Evolutionary conservation across 106 monocot genomes (phyloP).

Genomic region (Posidonia australis): DNA sequence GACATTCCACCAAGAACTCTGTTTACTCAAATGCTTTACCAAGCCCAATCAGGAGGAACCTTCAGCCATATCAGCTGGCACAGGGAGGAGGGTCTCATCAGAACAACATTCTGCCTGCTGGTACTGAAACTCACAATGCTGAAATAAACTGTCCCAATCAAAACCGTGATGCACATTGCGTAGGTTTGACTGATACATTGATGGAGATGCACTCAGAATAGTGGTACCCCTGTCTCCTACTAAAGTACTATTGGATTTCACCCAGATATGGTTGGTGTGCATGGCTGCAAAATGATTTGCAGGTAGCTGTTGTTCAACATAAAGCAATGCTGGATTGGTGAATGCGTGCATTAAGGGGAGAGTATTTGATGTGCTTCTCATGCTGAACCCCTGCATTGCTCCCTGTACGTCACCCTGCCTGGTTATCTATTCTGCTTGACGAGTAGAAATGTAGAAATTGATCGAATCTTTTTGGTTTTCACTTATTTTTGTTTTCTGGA

Average conservation of each 20-base stretch:
- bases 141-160: conserved; percentile 19
- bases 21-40: conserved; percentile 73
- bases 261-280: neutral
- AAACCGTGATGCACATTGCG: conserved; percentile 3
- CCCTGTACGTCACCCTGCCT: neutral
- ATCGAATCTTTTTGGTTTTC: neutral
- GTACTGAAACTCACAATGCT: conserved; percentile 1
- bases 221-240: neutral
- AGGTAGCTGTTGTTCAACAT: neutral
- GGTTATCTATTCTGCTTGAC: neutral
- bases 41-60: conserved; percentile 46
- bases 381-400: neutral
- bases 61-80: conserved; percentile 57
- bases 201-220: conserved; percentile 66
- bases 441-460: too few relatives aligned
- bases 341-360: neutral
- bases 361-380: neutral
- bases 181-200: conserved; percentile 4
- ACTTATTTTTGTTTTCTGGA: neutral
- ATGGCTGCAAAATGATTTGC: neutral
- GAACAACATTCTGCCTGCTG: conserved; percentile 1
- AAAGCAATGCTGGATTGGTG: neutral
- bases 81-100: conserved; percentile 18
- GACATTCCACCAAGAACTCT: conserved; percentile 26
- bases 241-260: neutral